These are phyloP conservation scores for Solanum ossicruentum DNA, from an alignment of 257 asterid species.

Conservation along the genomic window DNA sequence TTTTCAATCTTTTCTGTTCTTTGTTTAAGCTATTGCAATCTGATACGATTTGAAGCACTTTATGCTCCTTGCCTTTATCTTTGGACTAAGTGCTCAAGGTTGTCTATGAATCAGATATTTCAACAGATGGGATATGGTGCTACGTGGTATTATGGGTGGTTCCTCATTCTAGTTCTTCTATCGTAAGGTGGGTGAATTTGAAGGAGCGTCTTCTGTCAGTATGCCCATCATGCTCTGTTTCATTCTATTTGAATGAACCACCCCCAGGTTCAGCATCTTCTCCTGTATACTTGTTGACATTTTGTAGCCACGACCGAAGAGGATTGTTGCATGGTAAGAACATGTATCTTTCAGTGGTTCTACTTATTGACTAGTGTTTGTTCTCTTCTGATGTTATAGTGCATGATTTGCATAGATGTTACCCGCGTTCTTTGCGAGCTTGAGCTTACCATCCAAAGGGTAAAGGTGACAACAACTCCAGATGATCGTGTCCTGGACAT, in stretches of 20 bases:
- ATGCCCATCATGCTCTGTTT: slow-evolving; percentile 44
- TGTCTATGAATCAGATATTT: slow-evolving; percentile 38
- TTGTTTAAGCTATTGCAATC: background rate
- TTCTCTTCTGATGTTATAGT: background rate
- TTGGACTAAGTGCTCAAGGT: background rate
- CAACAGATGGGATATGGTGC: slow-evolving; percentile 93
- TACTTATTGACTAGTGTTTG: background rate
- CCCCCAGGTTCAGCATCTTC: slow-evolving; percentile 21
- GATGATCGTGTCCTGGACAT: slow-evolving; percentile 67
- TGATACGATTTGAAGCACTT: background rate
- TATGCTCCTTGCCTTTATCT: background rate
- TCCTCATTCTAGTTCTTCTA: slow-evolving; percentile 34
- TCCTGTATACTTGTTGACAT: slow-evolving; percentile 47
- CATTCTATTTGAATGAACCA: slow-evolving; percentile 34
- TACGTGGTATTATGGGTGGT: slow-evolving; percentile 53
- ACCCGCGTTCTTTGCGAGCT: slow-evolving; percentile 62
- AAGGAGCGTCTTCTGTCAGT: slow-evolving; percentile 55
- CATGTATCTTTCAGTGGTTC: background rate
- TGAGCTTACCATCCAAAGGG: slow-evolving; percentile 57
- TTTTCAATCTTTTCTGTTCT: background rate
- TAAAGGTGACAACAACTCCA: slow-evolving; percentile 76
- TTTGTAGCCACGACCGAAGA: slow-evolving; percentile 44
- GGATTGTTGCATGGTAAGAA: slow-evolving; percentile 67
- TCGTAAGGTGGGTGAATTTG: slow-evolving; percentile 54
- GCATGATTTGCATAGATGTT: slow-evolving; percentile 34